Conservation (phyloP, 345 rosid genomes). For the Murraya paniculata region DNA sequence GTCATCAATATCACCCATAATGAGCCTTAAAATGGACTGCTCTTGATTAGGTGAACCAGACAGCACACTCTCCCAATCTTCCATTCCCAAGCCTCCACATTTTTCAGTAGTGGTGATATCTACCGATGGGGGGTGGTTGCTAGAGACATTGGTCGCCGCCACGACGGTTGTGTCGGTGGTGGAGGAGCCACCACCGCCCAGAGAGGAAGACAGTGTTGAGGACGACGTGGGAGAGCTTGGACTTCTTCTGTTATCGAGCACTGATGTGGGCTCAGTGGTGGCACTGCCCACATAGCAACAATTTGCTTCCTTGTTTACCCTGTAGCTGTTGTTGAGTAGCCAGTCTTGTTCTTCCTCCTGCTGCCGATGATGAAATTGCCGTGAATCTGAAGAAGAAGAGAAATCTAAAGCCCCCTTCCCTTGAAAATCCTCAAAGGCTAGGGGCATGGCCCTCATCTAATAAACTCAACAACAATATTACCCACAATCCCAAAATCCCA, state of each 20-base stretch:
- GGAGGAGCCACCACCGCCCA: slow-evolving; percentile 45
- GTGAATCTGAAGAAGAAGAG: slow-evolving; percentile 32
- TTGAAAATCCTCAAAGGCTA: slow-evolving; percentile 75
- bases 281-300: slow-evolving; percentile 26
- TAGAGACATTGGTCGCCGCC: slow-evolving; percentile 31
- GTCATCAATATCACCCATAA: slow-evolving; percentile 72
- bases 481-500: slow-evolving; percentile 9
- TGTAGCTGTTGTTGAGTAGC: slow-evolving; percentile 23
- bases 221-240: slow-evolving; percentile 62
- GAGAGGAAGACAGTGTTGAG: slow-evolving; percentile 79
- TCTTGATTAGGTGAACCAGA: slow-evolving; percentile 65
- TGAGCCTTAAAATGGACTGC: slow-evolving; percentile 58
- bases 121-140: slow-evolving; percentile 24
- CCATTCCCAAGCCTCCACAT: slow-evolving; percentile 58
- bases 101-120: slow-evolving; percentile 36
- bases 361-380: slow-evolving; percentile 5
- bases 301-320: neutral
- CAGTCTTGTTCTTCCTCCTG: slow-evolving; percentile 19
- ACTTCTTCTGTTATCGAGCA: slow-evolving; percentile 52
- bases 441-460: slow-evolving; percentile 81
- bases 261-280: slow-evolving; percentile 54
- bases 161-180: slow-evolving; percentile 39
- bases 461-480: slow-evolving; percentile 19
- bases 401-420: slow-evolving; percentile 63
- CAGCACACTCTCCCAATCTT: slow-evolving; percentile 64